Percentiles rank a stretch among this genome's conserved stretches.
Evolutionary conservation across 1,284 basidiomycete species (phyloP).

Genomic region (Naganishia liquefaciens): DNA sequence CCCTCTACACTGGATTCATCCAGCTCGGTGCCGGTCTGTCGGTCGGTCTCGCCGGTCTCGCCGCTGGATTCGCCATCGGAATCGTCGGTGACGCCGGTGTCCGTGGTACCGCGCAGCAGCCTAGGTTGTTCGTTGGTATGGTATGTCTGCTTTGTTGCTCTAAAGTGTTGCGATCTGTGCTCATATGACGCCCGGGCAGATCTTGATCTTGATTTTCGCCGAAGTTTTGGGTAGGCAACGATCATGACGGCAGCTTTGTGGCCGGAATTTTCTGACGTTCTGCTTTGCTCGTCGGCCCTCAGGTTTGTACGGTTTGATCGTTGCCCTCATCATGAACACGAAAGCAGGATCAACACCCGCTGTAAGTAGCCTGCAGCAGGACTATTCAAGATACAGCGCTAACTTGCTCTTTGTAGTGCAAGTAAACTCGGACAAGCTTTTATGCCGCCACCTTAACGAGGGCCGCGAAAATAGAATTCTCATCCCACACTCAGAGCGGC

Average conservation of each 20-base stretch:
- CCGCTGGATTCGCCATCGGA: slow-evolving; percentile 88
- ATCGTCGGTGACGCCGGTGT: slow-evolving; percentile 96
- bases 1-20: slow-evolving; percentile 80
- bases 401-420: not conserved
- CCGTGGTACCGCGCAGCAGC: slow-evolving; percentile 85
- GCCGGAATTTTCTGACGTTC: not conserved
- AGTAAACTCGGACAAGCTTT: slow-evolving; percentile 1
- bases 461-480: slow-evolving; percentile 15
- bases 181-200: slow-evolving; percentile 8
- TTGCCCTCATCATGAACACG: slow-evolving; percentile 35
- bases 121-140: slow-evolving; percentile 75
- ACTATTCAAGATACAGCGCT: not conserved
- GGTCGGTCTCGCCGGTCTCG: slow-evolving; percentile 83
- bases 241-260: not conserved
- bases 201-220: slow-evolving; percentile 36
- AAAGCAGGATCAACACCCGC: slow-evolving; percentile 31
- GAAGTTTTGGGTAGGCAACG: slow-evolving; percentile 28
- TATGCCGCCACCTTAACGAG: not conserved
- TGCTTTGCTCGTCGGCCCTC: not conserved
- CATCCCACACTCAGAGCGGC: not conserved
- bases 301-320: slow-evolving; percentile 34
- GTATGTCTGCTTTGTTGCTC: slow-evolving; percentile 26
- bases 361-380: slow-evolving; percentile 1
- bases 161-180: not conserved
- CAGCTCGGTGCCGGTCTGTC: slow-evolving; percentile 87